A percentile compares a stretch with the other conserved stretches of the same genome.
Evolutionary conservation across 2,329 filamentous ascomycete species (phyloP).

Genomic region (Bipolaris oryzae): DNA sequence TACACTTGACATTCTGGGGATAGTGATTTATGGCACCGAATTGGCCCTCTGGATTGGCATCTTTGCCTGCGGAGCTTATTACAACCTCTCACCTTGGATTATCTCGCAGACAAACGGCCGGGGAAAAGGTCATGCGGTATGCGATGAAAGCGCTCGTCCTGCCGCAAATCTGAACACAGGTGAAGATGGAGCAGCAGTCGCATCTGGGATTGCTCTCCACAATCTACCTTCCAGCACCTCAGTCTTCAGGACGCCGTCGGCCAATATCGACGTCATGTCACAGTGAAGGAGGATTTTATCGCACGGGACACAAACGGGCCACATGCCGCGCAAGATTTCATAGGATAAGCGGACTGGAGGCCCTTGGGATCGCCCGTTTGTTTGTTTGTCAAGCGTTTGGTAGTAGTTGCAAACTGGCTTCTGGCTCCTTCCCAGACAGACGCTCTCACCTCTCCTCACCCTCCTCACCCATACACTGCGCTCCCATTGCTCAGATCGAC

Average conservation of each 20-base stretch:
- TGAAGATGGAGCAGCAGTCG: slow-evolving; percentile 1
- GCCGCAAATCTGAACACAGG: not conserved
- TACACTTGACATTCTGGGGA: slow-evolving; percentile 63
- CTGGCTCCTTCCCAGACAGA: slow-evolving; percentile 13
- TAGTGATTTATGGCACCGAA: slow-evolving; percentile 71
- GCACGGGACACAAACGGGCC: slow-evolving; percentile 3
- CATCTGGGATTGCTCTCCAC: slow-evolving; percentile 51
- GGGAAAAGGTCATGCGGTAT: slow-evolving; percentile 9
- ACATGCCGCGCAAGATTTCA: slow-evolving; percentile 11
- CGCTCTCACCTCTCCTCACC: slow-evolving; percentile 19
- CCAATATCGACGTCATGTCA: slow-evolving; percentile 40
- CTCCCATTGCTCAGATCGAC: slow-evolving; percentile 6
- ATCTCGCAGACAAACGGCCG: slow-evolving; percentile 41
- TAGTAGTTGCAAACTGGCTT: slow-evolving; percentile 5
- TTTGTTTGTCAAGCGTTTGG: slow-evolving; percentile 2
- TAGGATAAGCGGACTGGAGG: slow-evolving; percentile 7
- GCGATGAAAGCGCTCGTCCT: not conserved
- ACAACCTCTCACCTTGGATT: slow-evolving; percentile 67
- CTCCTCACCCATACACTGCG: not conserved
- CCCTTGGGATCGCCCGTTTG: not conserved
- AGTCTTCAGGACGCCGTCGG: slow-evolving; percentile 65
- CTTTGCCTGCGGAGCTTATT: slow-evolving; percentile 68
- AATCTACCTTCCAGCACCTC: slow-evolving; percentile 65
- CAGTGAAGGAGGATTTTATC: slow-evolving; percentile 22
- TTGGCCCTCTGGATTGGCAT: slow-evolving; percentile 70